These are phyloP conservation scores for Sinapis alba DNA, from an alignment of 441 rosid species.

Conservation along the genomic window DNA sequence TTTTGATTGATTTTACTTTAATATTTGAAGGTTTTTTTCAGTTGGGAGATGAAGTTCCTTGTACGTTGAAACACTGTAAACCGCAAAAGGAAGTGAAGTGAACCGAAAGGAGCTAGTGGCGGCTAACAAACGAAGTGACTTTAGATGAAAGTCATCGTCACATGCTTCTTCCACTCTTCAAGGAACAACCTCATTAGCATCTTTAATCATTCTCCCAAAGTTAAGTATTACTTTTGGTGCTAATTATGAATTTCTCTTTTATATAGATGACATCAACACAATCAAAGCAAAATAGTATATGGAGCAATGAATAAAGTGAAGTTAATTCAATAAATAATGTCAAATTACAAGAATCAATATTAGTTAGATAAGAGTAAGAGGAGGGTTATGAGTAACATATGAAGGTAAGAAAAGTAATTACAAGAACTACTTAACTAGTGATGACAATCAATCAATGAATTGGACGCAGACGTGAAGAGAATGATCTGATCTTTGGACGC, in stretches of 20 bases:
- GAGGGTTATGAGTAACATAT: slow-evolving; percentile 17
- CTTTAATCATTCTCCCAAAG: slow-evolving; percentile 41
- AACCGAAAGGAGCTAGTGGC: slow-evolving; percentile 32
- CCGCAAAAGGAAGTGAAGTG: slow-evolving; percentile 37
- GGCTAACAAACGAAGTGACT: slow-evolving; percentile 44
- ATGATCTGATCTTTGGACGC: slow-evolving; percentile 41
- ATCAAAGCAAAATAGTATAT: neutral
- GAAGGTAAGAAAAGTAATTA: slow-evolving; percentile 26
- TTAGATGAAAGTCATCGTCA: slow-evolving; percentile 42
- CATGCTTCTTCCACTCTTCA: slow-evolving; percentile 44
- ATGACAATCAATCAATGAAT: slow-evolving; percentile 81
- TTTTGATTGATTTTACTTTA: neutral
- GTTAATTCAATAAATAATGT: slow-evolving; percentile 35
- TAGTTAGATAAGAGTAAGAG: neutral
- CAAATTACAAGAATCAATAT: slow-evolving; percentile 33
- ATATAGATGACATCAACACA: neutral
- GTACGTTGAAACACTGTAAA: neutral
- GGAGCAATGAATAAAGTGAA: slow-evolving; percentile 14
- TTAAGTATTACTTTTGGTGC: slow-evolving; percentile 31
- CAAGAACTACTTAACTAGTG: slow-evolving; percentile 46
- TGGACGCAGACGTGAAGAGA: slow-evolving; percentile 41
- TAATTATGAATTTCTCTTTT: neutral
- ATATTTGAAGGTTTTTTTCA: neutral
- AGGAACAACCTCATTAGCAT: slow-evolving; percentile 37
- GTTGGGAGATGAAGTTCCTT: neutral